phyloP scores from a whole-genome alignment of 495 filamentous ascomycete genomes.

The Clohesyomyces aquaticus region DNA sequence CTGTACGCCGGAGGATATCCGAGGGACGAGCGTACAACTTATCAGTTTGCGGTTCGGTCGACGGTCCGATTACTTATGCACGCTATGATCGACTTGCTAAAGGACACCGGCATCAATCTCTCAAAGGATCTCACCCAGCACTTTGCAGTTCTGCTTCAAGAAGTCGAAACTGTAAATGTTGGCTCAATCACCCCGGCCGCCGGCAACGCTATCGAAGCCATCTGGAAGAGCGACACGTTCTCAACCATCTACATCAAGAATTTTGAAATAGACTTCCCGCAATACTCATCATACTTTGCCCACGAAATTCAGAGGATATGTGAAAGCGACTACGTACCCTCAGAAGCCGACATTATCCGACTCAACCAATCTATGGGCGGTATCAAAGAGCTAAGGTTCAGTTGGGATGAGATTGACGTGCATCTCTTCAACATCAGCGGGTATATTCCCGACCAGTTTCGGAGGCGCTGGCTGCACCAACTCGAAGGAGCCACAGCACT shows the following conservation, averaged over 20 bases:
- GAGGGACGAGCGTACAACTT: conserved; percentile 23
- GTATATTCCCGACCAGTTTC: conserved; percentile 31
- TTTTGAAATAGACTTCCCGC: conserved; percentile 39
- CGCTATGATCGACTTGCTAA: conserved; percentile 33
- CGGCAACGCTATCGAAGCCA: conserved; percentile 27
- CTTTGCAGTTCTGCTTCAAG: conserved; percentile 32
- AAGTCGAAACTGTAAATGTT: conserved; percentile 29
- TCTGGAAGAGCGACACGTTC: conserved; percentile 30
- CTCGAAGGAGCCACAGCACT: conserved; percentile 31
- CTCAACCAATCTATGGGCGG: conserved; percentile 28
- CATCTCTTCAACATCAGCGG: conserved; percentile 37
- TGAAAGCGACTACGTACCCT: conserved; percentile 21
- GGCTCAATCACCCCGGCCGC: conserved; percentile 21
- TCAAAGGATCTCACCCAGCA: conserved; percentile 24
- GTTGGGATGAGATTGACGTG: conserved; percentile 32
- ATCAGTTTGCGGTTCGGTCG: conserved; percentile 20
- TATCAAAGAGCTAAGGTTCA: conserved; percentile 37
- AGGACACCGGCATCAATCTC: conserved; percentile 31
- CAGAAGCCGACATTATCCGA: conserved; percentile 33
- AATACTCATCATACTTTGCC: conserved; percentile 31
- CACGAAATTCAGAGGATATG: conserved; percentile 20
- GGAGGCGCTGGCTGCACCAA: conserved; percentile 37
- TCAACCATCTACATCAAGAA: conserved; percentile 29
- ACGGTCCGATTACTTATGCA: conserved; percentile 34
- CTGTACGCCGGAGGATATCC: conserved; percentile 33